Conservation (phyloP, 768 basidiomycete species). For the Mycena indigotica region DNA sequence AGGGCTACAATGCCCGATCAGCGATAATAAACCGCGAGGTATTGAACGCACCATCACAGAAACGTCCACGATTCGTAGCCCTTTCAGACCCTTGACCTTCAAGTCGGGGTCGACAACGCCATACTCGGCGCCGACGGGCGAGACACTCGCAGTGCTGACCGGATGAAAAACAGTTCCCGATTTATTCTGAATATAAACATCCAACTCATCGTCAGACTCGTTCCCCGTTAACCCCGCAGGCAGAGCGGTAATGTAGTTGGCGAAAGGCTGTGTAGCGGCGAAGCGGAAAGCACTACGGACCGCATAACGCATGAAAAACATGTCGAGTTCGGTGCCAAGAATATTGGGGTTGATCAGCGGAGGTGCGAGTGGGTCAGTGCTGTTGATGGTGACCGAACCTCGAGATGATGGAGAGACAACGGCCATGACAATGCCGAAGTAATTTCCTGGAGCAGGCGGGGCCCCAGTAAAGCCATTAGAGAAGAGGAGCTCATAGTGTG, state of each 20-base stretch:
- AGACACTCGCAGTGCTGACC: conserved; percentile 34
- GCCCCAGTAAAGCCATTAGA: conserved; percentile 21
- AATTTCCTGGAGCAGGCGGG: conserved; percentile 24
- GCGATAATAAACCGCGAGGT: not conserved
- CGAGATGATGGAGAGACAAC: conserved; percentile 32
- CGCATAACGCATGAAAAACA: conserved; percentile 26
- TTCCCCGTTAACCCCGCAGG: conserved; percentile 1
- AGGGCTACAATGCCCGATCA: conserved; percentile 15
- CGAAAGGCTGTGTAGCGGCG: conserved; percentile 22
- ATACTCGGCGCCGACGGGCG: conserved; percentile 25
- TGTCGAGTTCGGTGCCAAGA: conserved; percentile 29
- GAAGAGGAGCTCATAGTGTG: conserved; percentile 35
- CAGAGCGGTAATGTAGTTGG: conserved; percentile 22
- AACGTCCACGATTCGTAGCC: conserved; percentile 41
- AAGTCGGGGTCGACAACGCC: conserved; percentile 38
- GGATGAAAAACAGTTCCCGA: conserved; percentile 33
- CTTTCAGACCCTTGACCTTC: conserved; percentile 36
- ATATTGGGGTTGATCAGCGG: conserved; percentile 51
- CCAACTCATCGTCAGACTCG: conserved; percentile 32
- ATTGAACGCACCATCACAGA: conserved; percentile 32
- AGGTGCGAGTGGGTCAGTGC: conserved; percentile 41
- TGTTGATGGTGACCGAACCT: conserved; percentile 36
- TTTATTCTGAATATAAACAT: conserved; percentile 26
- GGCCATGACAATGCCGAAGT: conserved; percentile 22
- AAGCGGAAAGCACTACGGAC: conserved; percentile 25